A percentile compares a stretch with the other conserved stretches of the same genome.
These are phyloP conservation scores for Boletus sp. DNA, from an alignment of 768 basidiomycete species.

Conservation along the genomic window DNA sequence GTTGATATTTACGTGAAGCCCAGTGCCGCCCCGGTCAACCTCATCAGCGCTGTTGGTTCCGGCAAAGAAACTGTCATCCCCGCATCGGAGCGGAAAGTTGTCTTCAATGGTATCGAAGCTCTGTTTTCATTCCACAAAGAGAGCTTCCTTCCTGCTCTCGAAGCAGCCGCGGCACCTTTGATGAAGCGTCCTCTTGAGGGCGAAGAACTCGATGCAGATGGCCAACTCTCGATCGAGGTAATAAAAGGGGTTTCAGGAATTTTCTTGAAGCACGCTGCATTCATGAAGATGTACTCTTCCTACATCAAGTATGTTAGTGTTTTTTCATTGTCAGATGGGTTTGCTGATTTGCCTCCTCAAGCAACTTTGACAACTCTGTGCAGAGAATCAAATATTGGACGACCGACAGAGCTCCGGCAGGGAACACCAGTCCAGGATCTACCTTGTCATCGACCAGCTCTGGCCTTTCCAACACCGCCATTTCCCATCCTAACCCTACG, in stretches of 20 bases:
- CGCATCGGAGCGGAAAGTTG: constrained; percentile 78
- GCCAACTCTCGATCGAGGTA: constrained; percentile 67
- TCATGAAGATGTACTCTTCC: constrained; percentile 98
- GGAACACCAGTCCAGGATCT: constrained; percentile 35
- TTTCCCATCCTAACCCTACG: constrained; percentile 42
- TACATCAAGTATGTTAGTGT: constrained; percentile 82
- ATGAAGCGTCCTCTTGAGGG: constrained; percentile 47
- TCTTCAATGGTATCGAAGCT: constrained; percentile 87
- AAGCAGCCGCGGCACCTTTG: constrained; percentile 69
- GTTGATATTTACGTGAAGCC: constrained; percentile 95
- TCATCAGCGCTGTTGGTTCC: constrained; percentile 66
- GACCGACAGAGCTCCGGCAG: constrained; percentile 46
- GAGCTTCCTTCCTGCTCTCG: constrained; percentile 88
- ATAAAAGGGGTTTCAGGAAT: constrained; percentile 82
- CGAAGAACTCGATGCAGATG: constrained; percentile 60
- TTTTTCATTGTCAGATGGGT: constrained; percentile 1
- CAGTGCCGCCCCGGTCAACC: constrained; percentile 63
- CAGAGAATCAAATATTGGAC: constrained; percentile 87
- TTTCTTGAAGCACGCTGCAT: constrained; percentile 91
- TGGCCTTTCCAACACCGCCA: constrained; percentile 52
- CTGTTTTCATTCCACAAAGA: constrained; percentile 90
- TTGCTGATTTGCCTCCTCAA: constrained; percentile 31
- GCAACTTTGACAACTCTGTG: constrained; percentile 92
- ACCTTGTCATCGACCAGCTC: constrained; percentile 53
- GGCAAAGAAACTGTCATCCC: constrained; percentile 85